phyloP scores from a whole-genome alignment of 768 basidiomycete genomes.

The Boletus vinaceobasis region DNA sequence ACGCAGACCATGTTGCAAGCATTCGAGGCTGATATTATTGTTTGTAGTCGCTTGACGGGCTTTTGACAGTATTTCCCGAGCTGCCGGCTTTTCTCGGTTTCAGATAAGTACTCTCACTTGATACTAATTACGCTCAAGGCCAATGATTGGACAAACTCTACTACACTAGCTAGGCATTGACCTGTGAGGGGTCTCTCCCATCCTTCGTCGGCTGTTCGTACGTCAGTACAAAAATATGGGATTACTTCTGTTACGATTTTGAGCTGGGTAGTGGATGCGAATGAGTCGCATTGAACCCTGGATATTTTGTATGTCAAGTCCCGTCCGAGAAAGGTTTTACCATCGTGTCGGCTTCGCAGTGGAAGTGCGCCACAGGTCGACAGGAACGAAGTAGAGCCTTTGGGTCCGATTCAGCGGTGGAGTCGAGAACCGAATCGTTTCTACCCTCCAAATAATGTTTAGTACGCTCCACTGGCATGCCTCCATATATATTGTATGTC shows the following conservation, averaged over 20 bases:
- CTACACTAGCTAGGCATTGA: constrained; percentile 14
- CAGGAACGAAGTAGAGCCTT: too few species aligned
- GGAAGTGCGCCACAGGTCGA: too few species aligned
- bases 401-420: too few species aligned
- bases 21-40: not conserved
- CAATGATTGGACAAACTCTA: constrained; percentile 20
- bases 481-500: too few species aligned
- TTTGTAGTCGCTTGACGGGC: constrained; percentile 20
- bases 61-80: constrained; percentile 23
- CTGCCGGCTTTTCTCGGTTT: constrained; percentile 25
- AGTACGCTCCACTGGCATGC: not conserved
- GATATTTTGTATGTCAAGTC: too few species aligned
- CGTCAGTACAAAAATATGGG: constrained; percentile 20
- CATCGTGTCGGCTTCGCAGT: too few species aligned
- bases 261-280: too few species aligned
- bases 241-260: constrained; percentile 18
- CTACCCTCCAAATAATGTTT: not conserved
- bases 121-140: constrained; percentile 2
- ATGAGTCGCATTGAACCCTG: too few species aligned
- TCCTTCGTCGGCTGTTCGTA: not conserved
- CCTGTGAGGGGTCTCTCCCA: constrained; percentile 14
- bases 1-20: not conserved
- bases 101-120: constrained; percentile 25
- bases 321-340: too few species aligned
- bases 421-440: not conserved